phyloP scores from a whole-genome alignment of 768 basidiomycete genomes.

The Leccinum variicolor region DNA sequence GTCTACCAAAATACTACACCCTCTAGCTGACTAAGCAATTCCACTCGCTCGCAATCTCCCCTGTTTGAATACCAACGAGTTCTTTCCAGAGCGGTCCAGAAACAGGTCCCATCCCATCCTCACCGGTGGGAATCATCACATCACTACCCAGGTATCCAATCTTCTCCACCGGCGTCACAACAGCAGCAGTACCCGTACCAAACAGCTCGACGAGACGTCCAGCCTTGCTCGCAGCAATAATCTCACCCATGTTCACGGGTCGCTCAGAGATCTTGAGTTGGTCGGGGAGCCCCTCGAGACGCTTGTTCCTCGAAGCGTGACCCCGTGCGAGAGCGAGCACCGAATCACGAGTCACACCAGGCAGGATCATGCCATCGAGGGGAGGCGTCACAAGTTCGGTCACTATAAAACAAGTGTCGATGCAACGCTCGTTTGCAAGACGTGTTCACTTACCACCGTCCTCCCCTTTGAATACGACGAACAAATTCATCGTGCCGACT shows the following conservation, averaged over 20 bases:
- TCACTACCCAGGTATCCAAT: constrained; percentile 61
- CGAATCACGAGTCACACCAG: constrained; percentile 67
- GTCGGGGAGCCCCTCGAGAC: constrained; percentile 50
- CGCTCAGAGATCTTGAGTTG: constrained; percentile 64
- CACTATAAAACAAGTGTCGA: constrained; percentile 26
- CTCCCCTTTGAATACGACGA: constrained; percentile 69
- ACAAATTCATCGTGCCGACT: constrained; percentile 93
- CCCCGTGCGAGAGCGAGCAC: constrained; percentile 45
- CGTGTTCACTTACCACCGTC: constrained; percentile 51
- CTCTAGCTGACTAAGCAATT: constrained; percentile 44
- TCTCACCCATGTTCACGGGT: constrained; percentile 71
- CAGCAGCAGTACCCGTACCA: constrained; percentile 53
- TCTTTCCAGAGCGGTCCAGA: constrained; percentile 47
- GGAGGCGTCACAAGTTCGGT: constrained; percentile 63
- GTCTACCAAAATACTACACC: not conserved
- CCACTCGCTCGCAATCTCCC: constrained; percentile 76
- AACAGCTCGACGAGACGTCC: constrained; percentile 51
- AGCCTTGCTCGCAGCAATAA: constrained; percentile 44
- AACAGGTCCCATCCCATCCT: constrained; percentile 73
- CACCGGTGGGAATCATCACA: constrained; percentile 51
- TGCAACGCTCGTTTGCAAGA: not conserved
- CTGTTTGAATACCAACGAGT: constrained; percentile 67
- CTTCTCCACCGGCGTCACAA: constrained; percentile 45
- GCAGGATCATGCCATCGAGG: constrained; percentile 62
- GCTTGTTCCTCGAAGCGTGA: constrained; percentile 47